Base-by-base conservation (phyloP, 805 yeast genomes). In the Vanderwaltozyma yarrowii region DNA sequence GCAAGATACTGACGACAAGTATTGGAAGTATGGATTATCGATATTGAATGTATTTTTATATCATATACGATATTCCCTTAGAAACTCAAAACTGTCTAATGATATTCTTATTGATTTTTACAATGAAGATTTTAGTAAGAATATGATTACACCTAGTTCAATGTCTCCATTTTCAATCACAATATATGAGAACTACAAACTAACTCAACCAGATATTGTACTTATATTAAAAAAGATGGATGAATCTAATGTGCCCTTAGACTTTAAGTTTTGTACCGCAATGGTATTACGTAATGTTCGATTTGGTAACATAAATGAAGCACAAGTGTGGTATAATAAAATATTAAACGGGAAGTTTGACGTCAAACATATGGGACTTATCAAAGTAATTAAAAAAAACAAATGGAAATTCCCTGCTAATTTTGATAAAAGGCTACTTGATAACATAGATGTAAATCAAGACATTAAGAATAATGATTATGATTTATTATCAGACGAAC, bases 241-340 rank as follows among this genome's bases (percentile, higher is more conserved):
- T 7, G 16, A 37, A 20, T 26, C 38, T 13, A 36, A 45, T 3
- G 35, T 45, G 9, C 49, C 57, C 2, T 23, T 58, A 29, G 48
- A 52, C 17, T 54, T 57, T 27, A 51, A 51, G 14, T 40, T 51
- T 14, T 55, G 59, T 30, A 36, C 45, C 3, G 42, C 51, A 4
- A 51, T 58, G 57, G 45, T 56, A 1, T 35, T 49, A 5, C 43
- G 51, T 24, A 40, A 48, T 32, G 16, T 48, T 5, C 33, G 43
- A 23, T 36, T 45, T 32, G 37, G 41, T 10, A 45, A 51, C 17
- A 33, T 35, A 11, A 44, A 44, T 3, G 50, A 45, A 13, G 61
- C 63, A 3, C 37, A 49, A 13, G 13, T 40, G 6, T 58, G 62
- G 62, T 58, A 56, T 32, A 19, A 45, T 21, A 55, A 45, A 34